These are phyloP conservation scores for Aureobasidium sp. DNA, from an alignment of 2,329 filamentous ascomycete species.

Conservation along the genomic window DNA sequence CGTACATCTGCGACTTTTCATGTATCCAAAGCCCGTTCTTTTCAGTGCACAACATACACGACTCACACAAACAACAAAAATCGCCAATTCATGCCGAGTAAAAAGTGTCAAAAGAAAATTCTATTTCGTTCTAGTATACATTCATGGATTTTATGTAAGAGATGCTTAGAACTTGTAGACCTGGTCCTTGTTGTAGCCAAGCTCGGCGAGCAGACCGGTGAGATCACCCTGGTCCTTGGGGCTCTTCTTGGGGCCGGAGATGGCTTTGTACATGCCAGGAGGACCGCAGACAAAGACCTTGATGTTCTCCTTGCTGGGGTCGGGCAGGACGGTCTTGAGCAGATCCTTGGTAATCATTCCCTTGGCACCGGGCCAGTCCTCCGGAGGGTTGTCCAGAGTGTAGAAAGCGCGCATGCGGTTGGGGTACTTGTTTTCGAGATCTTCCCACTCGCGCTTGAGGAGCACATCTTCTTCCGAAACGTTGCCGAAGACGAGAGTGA, in stretches of 20 bases:
- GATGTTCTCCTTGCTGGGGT: conserved; percentile 84
- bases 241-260: conserved; percentile 83
- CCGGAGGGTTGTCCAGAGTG: conserved; percentile 75
- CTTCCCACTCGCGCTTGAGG: conserved; percentile 73
- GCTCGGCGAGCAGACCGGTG: conserved; percentile 69
- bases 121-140: conserved; percentile 10
- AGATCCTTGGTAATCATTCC: conserved; percentile 86
- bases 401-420: conserved; percentile 95
- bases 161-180: conserved; percentile 80
- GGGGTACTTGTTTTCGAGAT: conserved; percentile 91
- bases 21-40: too few relatives aligned
- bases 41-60: too few relatives aligned
- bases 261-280: conserved; percentile 84
- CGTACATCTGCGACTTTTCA: too few relatives aligned
- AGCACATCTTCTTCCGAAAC: conserved; percentile 84
- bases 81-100: too few relatives aligned
- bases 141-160: background rate
- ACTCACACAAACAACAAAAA: too few relatives aligned
- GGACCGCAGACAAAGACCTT: conserved; percentile 97
- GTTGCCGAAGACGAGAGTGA: conserved; percentile 92
- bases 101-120: too few relatives aligned
- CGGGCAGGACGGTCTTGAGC: conserved; percentile 87
- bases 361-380: conserved; percentile 62
- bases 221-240: conserved; percentile 94
- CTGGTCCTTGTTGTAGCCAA: conserved; percentile 80